phyloP scores from a whole-genome alignment of 1,284 basidiomycete species.

The Ceratobasidium sp. region DNA sequence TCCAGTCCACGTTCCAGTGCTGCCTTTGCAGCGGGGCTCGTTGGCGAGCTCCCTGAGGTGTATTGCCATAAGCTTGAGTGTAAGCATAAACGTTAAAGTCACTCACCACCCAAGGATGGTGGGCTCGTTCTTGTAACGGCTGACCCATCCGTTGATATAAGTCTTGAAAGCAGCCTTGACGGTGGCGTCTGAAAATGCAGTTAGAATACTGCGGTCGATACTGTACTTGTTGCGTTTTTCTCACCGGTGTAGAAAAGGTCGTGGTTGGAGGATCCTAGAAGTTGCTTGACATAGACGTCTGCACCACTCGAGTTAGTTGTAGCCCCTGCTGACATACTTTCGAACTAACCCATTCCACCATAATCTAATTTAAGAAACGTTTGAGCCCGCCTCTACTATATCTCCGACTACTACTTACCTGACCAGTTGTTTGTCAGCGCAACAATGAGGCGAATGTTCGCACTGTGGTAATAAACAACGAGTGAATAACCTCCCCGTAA shows the following conservation, averaged over 20 bases:
- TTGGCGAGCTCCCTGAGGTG: conserved; percentile 49
- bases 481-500: neutral
- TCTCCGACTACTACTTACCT: conserved; percentile 6
- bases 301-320: too few species aligned
- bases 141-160: conserved; percentile 60
- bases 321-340: neutral
- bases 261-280: conserved; percentile 53
- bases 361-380: conserved; percentile 57
- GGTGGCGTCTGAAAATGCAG: neutral
- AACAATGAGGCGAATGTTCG: conserved; percentile 69
- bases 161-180: conserved; percentile 58
- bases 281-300: conserved; percentile 62
- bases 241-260: conserved; percentile 61
- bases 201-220: neutral
- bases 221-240: neutral
- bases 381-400: neutral
- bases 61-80: neutral
- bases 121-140: conserved; percentile 61
- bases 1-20: conserved; percentile 40
- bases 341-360: conserved; percentile 60
- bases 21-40: conserved; percentile 52
- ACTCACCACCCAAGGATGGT: conserved; percentile 56
- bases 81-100: conserved; percentile 46
- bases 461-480: neutral
- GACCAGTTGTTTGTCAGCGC: conserved; percentile 70